Evolutionary conservation across 2,329 filamentous ascomycete genomes (phyloP).

Genomic region (Plenodomus biglobosus): DNA sequence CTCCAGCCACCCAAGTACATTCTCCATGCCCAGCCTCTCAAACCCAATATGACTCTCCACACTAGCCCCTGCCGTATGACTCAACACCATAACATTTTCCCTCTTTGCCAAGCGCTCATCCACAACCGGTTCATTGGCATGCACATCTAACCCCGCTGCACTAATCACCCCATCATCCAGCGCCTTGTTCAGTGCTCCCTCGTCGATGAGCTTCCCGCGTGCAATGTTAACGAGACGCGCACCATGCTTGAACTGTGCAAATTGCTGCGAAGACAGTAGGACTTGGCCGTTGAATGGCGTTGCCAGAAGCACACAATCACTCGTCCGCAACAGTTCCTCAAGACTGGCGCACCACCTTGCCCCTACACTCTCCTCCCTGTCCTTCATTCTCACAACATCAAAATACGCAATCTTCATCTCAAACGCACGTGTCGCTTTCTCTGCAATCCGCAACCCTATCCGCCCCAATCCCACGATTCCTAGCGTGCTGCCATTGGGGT

Average conservation of each 20-base stretch:
- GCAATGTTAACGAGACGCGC: constrained; percentile 67
- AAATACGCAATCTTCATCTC: constrained; percentile 68
- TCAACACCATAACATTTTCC: constrained; percentile 60
- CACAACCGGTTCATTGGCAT: constrained; percentile 61
- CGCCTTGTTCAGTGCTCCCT: constrained; percentile 62
- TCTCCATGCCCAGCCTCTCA: constrained; percentile 67
- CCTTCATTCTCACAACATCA: constrained; percentile 57
- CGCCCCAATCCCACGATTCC: constrained; percentile 72
- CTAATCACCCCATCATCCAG: constrained; percentile 56
- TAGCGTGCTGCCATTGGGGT: constrained; percentile 62
- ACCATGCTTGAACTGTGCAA: constrained; percentile 57
- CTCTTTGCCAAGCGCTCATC: constrained; percentile 50
- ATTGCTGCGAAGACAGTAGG: constrained; percentile 53
- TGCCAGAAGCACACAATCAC: constrained; percentile 65
- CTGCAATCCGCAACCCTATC: constrained; percentile 54
- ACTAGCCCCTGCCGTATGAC: constrained; percentile 68
- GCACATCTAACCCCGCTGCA: constrained; percentile 65
- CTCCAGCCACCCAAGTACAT: constrained; percentile 62
- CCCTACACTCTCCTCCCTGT: constrained; percentile 52
- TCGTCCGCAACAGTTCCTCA: constrained; percentile 53
- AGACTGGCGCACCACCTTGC: constrained; percentile 56
- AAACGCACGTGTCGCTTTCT: constrained; percentile 60
- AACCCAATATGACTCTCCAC: constrained; percentile 68
- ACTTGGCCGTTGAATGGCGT: constrained; percentile 56
- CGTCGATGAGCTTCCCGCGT: constrained; percentile 65